Conservation (phyloP, 768 basidiomycete species). For the Agrocybe praecox region DNA sequence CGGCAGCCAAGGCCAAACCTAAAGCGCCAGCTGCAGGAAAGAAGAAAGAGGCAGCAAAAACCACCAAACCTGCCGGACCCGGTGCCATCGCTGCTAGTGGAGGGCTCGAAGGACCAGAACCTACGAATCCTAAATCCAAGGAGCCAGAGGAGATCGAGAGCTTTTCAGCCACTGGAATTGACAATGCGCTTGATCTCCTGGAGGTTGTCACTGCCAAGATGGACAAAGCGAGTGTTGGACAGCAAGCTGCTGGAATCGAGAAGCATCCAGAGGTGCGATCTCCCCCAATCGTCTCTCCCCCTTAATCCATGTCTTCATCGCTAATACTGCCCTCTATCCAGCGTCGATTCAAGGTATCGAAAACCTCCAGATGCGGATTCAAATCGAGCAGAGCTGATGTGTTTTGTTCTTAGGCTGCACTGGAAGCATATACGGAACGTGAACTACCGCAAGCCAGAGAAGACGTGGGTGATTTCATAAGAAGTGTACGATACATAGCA, state of each 20-base stretch:
- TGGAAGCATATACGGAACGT: slow-evolving; percentile 86
- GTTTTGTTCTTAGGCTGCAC: slow-evolving; percentile 60
- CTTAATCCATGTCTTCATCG: slow-evolving; percentile 1
- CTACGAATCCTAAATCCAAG: slow-evolving; percentile 27
- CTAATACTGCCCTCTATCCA: slow-evolving; percentile 35
- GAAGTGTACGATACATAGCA: slow-evolving; percentile 3
- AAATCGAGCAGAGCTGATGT: no score
- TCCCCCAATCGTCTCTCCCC: neutral
- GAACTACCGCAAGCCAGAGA: slow-evolving; percentile 78
- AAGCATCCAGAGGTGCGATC: slow-evolving; percentile 85
- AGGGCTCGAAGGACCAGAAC: slow-evolving; percentile 31
- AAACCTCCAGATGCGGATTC: no score
- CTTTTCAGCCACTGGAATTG: slow-evolving; percentile 84
- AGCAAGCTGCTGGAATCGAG: slow-evolving; percentile 85
- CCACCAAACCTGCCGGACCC: slow-evolving; percentile 72
- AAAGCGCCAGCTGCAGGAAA: slow-evolving; percentile 58
- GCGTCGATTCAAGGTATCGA: slow-evolving; percentile 83
- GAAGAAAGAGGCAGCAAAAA: slow-evolving; percentile 50
- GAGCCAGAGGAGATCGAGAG: slow-evolving; percentile 56
- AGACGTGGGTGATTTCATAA: slow-evolving; percentile 50
- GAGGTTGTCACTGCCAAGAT: slow-evolving; percentile 89
- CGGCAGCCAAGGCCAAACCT: slow-evolving; percentile 59
- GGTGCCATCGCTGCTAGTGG: slow-evolving; percentile 83
- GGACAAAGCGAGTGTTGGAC: slow-evolving; percentile 91
- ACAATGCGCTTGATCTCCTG: slow-evolving; percentile 87